Evolutionary conservation across 768 basidiomycete species (phyloP).

Genomic region (Epithele typhae): DNA sequence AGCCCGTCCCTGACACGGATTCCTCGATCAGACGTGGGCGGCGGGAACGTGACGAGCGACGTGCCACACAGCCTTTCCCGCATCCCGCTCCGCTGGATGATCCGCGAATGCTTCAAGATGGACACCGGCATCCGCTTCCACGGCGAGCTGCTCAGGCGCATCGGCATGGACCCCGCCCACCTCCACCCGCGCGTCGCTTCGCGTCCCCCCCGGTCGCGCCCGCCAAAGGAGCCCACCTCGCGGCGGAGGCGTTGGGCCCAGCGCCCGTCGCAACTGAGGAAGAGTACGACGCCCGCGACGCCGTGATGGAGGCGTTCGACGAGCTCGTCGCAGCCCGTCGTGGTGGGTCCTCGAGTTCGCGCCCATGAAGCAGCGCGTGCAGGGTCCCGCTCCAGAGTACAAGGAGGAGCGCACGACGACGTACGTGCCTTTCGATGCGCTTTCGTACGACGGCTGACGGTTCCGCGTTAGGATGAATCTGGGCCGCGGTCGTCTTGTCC

Average conservation of each 20-base stretch:
- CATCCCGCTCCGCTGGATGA: constrained; percentile 61
- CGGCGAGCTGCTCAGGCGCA: constrained; percentile 24
- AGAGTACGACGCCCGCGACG: constrained; percentile 60
- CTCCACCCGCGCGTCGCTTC: constrained; percentile 23
- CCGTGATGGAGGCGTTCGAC: constrained; percentile 49
- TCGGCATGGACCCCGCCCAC: constrained; percentile 28
- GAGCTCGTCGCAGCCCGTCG: constrained; percentile 40
- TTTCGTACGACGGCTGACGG: background rate
- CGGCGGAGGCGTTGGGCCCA: constrained; percentile 10
- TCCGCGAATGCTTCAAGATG: constrained; percentile 48
- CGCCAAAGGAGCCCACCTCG: constrained; percentile 5
- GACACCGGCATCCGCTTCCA: constrained; percentile 37
- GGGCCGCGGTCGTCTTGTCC: constrained; percentile 21
- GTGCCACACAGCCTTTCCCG: constrained; percentile 58
- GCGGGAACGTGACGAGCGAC: constrained; percentile 59
- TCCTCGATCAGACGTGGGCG: constrained; percentile 59
- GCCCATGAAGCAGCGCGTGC: constrained; percentile 25
- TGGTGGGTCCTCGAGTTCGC: constrained; percentile 70
- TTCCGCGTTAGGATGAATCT: constrained; percentile 22
- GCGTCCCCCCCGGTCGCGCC: constrained; percentile 21
- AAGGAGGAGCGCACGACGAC: constrained; percentile 10
- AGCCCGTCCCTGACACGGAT: background rate
- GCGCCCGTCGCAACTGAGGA: constrained; percentile 37
- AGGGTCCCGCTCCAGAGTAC: constrained; percentile 16
- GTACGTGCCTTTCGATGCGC: background rate